phyloP scores from a whole-genome alignment of 495 filamentous ascomycete genomes.

The Staphylotrichum tortipilum region DNA sequence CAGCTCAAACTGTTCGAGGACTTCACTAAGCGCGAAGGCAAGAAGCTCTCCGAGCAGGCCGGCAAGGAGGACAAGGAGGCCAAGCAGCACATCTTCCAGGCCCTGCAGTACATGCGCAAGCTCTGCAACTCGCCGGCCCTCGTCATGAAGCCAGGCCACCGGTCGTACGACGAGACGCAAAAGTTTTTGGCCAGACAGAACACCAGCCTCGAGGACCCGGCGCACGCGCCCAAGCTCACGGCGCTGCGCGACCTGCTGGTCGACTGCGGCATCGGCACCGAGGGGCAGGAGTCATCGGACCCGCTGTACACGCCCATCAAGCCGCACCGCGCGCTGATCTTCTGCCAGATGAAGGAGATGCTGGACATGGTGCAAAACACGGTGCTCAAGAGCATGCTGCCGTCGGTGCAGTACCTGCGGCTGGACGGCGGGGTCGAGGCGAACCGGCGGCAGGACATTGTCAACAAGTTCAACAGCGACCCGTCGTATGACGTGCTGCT shows the following conservation, averaged over 20 bases:
- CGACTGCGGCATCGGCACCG: slow-evolving; percentile 87
- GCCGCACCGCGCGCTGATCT: slow-evolving; percentile 89
- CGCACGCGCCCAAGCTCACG: slow-evolving; percentile 85
- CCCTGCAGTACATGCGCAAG: slow-evolving; percentile 98
- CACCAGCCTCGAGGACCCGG: slow-evolving; percentile 70
- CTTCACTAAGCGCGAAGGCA: slow-evolving; percentile 87
- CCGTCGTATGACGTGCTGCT: slow-evolving; percentile 90
- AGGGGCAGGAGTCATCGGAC: slow-evolving; percentile 57
- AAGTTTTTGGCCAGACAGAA: slow-evolving; percentile 58
- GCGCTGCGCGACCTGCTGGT: slow-evolving; percentile 83
- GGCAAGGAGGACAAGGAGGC: slow-evolving; percentile 74
- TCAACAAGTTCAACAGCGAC: slow-evolving; percentile 97
- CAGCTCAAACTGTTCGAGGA: slow-evolving; percentile 94
- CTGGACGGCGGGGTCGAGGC: slow-evolving; percentile 89
- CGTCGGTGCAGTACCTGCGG: slow-evolving; percentile 78
- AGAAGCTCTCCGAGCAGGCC: slow-evolving; percentile 68
- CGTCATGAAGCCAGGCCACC: slow-evolving; percentile 88
- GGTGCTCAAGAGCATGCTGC: slow-evolving; percentile 76
- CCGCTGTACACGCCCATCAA: slow-evolving; percentile 65
- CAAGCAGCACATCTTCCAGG: slow-evolving; percentile 98
- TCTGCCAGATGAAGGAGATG: slow-evolving; percentile 99
- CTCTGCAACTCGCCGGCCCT: slow-evolving; percentile 94
- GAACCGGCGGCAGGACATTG: slow-evolving; percentile 84
- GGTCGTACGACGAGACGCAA: slow-evolving; percentile 79
- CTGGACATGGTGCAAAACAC: slow-evolving; percentile 93